Percentiles rank a stretch among this genome's conserved stretches.
Conservation (phyloP, 2,329 filamentous ascomycete species). For the Fusarium liriodendri region DNA sequence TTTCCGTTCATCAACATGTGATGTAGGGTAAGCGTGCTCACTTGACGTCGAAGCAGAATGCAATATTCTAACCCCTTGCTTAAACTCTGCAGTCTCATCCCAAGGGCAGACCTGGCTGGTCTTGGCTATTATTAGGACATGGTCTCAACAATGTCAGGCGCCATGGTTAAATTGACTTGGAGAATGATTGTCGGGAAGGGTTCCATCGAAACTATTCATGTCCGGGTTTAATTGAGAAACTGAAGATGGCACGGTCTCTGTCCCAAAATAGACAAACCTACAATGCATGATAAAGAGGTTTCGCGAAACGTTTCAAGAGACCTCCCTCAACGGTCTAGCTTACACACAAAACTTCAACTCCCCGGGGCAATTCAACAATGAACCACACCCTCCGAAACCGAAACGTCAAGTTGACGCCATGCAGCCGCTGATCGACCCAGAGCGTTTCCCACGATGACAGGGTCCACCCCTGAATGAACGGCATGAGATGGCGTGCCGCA, state of each 20-base stretch:
- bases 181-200: not conserved
- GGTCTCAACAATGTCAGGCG: not conserved
- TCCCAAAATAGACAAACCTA: not conserved
- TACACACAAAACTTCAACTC: not conserved
- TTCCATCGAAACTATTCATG: conserved; percentile 11
- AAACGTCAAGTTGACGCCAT: conserved; percentile 22
- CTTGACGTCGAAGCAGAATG: not conserved
- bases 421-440: conserved; percentile 23
- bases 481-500: conserved; percentile 21
- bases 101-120: not conserved
- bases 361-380: not conserved
- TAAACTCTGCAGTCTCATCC: not conserved
- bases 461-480: conserved; percentile 26
- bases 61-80: not conserved
- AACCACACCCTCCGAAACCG: conserved; percentile 2
- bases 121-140: not conserved
- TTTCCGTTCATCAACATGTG: not conserved
- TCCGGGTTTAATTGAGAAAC: conserved; percentile 6
- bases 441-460: conserved; percentile 21
- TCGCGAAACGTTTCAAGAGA: conserved; percentile 12
- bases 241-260: not conserved
- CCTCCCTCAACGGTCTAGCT: conserved; percentile 15
- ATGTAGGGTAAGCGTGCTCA: not conserved
- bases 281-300: conserved; percentile 17
- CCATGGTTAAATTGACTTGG: not conserved